Base-by-base conservation (phyloP, 805 yeast species). In the Starmerella sp. region DNA sequence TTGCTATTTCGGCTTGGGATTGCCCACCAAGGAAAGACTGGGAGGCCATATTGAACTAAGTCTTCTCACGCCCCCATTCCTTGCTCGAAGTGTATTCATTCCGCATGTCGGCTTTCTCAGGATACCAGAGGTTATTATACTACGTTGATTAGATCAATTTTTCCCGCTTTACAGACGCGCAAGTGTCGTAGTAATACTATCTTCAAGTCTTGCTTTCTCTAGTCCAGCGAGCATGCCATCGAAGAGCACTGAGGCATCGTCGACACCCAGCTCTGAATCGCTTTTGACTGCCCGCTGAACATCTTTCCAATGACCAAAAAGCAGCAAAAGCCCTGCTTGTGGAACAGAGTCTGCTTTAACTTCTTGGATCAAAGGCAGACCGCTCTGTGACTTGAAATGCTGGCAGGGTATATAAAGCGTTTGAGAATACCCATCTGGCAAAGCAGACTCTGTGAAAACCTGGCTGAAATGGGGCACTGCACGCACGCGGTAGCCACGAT, bases 401-500 rank as follows among this genome's bases (percentile, higher is more conserved):
- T 87, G 88, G 63, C 87, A 75, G 55, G 81, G 79, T 30, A 82
- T 77, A 69, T 77, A 84, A 1, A 84, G 65, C 2, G 88, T 76
- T 61, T 78, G 80, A 0, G 83, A 74, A 66, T 89, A 89, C 0
- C 95, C 95, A 3, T 75, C 77, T 2, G 79, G 76, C 55, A 74
- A 75, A 3, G 82, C 73, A 48, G 85, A 75, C 63, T 85, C 86
- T 14, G 93, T 82, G 68, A 86, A 89, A 0, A 89, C 67, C 5
- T 80, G 71, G 43, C 80, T 77, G 63, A 88, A 81, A 6, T 72
- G 65, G 52, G 74, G 73, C 3, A 85, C 86, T 10, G 83, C 70
- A 54, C 97, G 72, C 1, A 89, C 90, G 55, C 77, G 78, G 66
- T 84, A 89, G 0, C 95, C 95, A 11, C 71, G 69, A 29, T 69